These are phyloP conservation scores for Abrus precatorius DNA, from an alignment of 306 rosid species.

Conservation along the genomic window DNA sequence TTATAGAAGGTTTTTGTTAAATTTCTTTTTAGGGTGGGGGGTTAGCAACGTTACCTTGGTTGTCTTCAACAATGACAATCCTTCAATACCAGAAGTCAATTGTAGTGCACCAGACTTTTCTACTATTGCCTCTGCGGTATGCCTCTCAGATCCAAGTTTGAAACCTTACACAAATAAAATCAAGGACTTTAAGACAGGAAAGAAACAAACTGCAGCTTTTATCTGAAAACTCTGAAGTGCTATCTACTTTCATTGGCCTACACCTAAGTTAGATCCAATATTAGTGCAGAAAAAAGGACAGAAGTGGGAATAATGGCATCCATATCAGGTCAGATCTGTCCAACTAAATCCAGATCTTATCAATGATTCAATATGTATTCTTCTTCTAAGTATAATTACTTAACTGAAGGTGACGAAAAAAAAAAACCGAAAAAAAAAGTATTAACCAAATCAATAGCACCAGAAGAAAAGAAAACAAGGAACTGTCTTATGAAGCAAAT, in stretches of 20 bases:
- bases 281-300: background rate
- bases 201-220: slow-evolving; percentile 33
- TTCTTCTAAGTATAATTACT: background rate
- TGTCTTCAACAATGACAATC: slow-evolving; percentile 82
- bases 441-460: background rate
- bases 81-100: slow-evolving; percentile 89
- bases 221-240: slow-evolving; percentile 13
- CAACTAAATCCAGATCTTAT: background rate
- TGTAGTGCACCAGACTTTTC: slow-evolving; percentile 72
- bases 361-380: background rate
- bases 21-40: background rate
- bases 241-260: slow-evolving; percentile 10
- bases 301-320: slow-evolving; percentile 2
- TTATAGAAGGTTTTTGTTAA: background rate
- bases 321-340: slow-evolving; percentile 12
- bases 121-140: slow-evolving; percentile 72
- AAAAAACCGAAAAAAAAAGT: background rate
- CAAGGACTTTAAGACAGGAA: background rate
- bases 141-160: slow-evolving; percentile 96
- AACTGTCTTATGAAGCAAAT: background rate
- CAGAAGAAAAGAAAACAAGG: background rate
- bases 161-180: slow-evolving; percentile 67
- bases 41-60: slow-evolving; percentile 67
- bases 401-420: background rate
- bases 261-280: background rate